Percentiles rank a stretch among this genome's conserved stretches.
Evolutionary conservation across 2,329 filamentous ascomycete species (phyloP).

Genomic region (Aspergillaceae sp.): DNA sequence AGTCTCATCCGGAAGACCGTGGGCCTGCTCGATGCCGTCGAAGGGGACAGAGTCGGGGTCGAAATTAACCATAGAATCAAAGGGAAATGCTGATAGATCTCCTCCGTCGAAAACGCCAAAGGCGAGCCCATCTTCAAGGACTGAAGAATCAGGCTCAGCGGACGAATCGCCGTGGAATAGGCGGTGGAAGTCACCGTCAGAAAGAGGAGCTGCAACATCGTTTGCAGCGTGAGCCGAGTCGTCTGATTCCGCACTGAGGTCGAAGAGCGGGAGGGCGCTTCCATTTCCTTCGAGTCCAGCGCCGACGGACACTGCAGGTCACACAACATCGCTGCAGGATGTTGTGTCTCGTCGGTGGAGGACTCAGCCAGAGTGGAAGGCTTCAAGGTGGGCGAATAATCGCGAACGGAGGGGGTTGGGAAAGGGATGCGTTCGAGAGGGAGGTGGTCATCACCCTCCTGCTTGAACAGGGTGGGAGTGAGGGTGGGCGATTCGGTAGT

Average conservation of each 20-base stretch:
- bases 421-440: conserved; percentile 34
- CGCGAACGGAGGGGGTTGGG: conserved; percentile 29
- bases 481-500: conserved; percentile 30
- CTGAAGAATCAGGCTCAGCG: conserved; percentile 62
- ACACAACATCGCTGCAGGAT: conserved; percentile 99
- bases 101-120: conserved; percentile 54
- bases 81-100: conserved; percentile 43
- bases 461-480: conserved; percentile 35
- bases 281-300: conserved; percentile 49
- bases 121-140: conserved; percentile 68
- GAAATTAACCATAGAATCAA: conserved; percentile 50
- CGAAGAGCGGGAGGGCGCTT: conserved; percentile 36
- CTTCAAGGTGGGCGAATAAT: conserved; percentile 33
- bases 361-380: conserved; percentile 45
- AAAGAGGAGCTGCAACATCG: conserved; percentile 56
- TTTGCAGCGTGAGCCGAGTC: conserved; percentile 45
- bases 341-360: conserved; percentile 89
- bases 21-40: conserved; percentile 37
- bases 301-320: conserved; percentile 98
- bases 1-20: conserved; percentile 42
- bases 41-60: conserved; percentile 41
- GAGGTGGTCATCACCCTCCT: conserved; percentile 33
- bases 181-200: conserved; percentile 58
- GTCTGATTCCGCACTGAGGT: conserved; percentile 25
- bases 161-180: conserved; percentile 56